These are phyloP conservation scores for Teratosphaeria nubilosa DNA, from an alignment of 2,329 filamentous ascomycete genomes.

Conservation along the genomic window DNA sequence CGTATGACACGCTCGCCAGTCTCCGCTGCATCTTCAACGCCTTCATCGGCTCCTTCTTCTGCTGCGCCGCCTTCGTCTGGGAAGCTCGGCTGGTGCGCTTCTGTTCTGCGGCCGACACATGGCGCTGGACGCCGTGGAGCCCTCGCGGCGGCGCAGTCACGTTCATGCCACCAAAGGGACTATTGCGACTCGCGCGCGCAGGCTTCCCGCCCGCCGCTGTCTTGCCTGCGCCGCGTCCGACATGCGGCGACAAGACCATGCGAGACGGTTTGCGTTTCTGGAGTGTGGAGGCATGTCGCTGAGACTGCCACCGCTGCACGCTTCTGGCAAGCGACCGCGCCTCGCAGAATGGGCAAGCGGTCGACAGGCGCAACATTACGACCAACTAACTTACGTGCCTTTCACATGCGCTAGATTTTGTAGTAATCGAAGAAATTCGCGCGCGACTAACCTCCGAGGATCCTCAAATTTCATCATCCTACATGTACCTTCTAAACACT, in stretches of 20 bases:
- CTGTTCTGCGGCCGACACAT: conserved; percentile 30
- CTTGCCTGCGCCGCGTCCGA: conserved; percentile 23
- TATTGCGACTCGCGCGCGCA: conserved; percentile 30
- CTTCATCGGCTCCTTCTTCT: conserved; percentile 52
- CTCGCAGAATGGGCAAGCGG: conserved; percentile 36
- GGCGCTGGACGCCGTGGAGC: conserved; percentile 1
- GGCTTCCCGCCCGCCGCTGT: conserved; percentile 24
- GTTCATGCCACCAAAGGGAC: conserved; percentile 53
- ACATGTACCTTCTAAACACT: too few relatives aligned
- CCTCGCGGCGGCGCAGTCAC: conserved; percentile 29
- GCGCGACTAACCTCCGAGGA: neutral
- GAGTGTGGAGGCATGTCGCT: conserved; percentile 30
- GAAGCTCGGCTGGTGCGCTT: conserved; percentile 47
- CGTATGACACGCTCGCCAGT: conserved; percentile 67
- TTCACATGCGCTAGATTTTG: neutral
- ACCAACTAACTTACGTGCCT: neutral
- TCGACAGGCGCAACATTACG: conserved; percentile 20
- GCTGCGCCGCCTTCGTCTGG: conserved; percentile 31
- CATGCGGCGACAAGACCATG: conserved; percentile 41
- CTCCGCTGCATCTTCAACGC: conserved; percentile 90
- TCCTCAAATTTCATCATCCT: too few relatives aligned
- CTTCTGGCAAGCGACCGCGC: conserved; percentile 18
- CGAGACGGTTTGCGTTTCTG: conserved; percentile 38
- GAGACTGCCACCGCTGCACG: conserved; percentile 23
- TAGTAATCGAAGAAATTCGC: neutral